A percentile compares a stretch with the other conserved stretches of the same genome.
phyloP scores from a whole-genome alignment of 139 green algal species.

The Limnomonas spitsbergensis region DNA sequence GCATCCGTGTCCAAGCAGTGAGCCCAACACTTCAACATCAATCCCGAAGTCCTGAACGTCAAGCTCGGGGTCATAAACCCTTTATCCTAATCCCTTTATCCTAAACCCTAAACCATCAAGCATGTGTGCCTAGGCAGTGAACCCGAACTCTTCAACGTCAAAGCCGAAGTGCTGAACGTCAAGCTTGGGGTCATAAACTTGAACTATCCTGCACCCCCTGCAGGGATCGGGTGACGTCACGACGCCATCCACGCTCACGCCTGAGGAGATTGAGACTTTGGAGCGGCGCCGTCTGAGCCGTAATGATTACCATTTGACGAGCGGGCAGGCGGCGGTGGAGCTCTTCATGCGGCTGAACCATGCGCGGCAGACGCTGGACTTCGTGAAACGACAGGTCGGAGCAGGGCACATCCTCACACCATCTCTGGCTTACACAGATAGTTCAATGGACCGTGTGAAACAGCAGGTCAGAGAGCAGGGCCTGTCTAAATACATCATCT shows the following conservation, averaged over 20 bases:
- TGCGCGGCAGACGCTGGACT: constrained; percentile 82
- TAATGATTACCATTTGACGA: constrained; percentile 42
- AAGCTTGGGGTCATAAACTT: no score
- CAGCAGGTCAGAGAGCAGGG: no score
- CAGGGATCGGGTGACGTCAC: not conserved
- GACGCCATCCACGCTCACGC: not conserved
- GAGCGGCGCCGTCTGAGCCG: constrained; percentile 13
- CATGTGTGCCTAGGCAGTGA: no score
- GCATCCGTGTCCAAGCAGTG: no score
- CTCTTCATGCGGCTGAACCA: constrained; percentile 80
- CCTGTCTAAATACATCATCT: no score
- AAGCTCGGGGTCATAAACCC: no score
- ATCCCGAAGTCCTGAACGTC: no score
- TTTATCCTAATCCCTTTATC: not conserved
- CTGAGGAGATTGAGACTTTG: not conserved
- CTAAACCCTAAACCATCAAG: not conserved
- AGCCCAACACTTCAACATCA: no score
- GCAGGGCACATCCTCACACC: not conserved
- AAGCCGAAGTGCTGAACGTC: no score
- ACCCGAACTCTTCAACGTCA: no score
- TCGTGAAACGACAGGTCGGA: constrained; percentile 67
- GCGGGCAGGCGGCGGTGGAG: constrained; percentile 63
- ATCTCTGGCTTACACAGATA: no score
- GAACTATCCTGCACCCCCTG: not conserved
- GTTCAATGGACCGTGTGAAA: no score